A percentile compares a stretch with the other conserved stretches of the same genome.
Evolutionary conservation across 371 early-diverging fungal genomes (phyloP).

Genomic region (Mucor plumbeus): DNA sequence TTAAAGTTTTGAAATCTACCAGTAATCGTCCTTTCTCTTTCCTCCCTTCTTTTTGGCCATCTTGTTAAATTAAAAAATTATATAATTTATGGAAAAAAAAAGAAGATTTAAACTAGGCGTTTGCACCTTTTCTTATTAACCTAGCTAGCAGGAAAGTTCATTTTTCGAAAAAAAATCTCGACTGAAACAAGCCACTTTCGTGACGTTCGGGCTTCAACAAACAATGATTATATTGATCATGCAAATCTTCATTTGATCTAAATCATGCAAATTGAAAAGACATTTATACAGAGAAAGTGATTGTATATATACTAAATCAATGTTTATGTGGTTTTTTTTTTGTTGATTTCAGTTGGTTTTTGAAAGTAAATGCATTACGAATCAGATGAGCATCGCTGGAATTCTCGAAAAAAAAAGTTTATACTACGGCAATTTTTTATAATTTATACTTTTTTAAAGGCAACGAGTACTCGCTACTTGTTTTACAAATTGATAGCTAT

Average conservation of each 20-base stretch:
- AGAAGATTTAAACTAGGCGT: background rate
- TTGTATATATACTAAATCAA: too few species aligned
- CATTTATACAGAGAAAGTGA: too few species aligned
- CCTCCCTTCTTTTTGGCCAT: constrained; percentile 60
- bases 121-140: background rate
- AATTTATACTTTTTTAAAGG: too few species aligned
- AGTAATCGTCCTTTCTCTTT: constrained; percentile 60
- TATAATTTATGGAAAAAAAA: constrained; percentile 40
- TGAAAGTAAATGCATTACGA: too few species aligned
- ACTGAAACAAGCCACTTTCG: background rate
- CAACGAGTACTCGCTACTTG: too few species aligned
- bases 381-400: too few species aligned
- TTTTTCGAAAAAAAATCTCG: constrained; percentile 8
- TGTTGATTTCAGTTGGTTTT: too few species aligned
- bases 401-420: too few species aligned
- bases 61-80: constrained; percentile 7
- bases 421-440: too few species aligned
- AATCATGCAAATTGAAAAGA: too few species aligned
- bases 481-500: too few species aligned
- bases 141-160: constrained; percentile 2
- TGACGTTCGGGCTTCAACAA: background rate
- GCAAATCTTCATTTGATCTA: background rate
- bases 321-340: too few species aligned
- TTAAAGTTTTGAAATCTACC: constrained; percentile 29
- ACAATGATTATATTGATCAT: background rate